Evolutionary conservation across 75 land plant species (phyloP), one percentile per base, ranked within the genome.

Genomic region (Larix kaempferi): DNA sequence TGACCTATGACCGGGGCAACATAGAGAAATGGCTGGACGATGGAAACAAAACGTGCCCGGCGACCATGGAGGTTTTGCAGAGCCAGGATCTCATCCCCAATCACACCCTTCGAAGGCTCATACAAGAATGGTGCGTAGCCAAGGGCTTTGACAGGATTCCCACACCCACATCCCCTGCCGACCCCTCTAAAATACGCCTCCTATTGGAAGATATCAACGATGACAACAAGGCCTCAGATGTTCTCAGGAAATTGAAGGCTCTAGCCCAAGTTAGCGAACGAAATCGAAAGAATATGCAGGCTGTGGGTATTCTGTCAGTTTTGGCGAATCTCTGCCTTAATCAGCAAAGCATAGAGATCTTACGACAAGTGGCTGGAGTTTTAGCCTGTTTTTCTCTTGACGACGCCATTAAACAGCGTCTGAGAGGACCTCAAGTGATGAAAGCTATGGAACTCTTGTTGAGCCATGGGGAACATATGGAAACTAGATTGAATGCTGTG

Each of bases 1-100:
- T 35, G 6, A 84, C 85, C 3, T 84, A 84, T 27, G 85, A 84
- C 10, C 7, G 85, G 19, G 19, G 59, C 41, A 80, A 33, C 71
- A 80, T 84, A 7, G 78, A 80, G 75, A 84, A 84, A 80, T 84
- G 85, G 85, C 56, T 84, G 27, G 59, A 59, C 19, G 78, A 27
- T 4, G 85, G 85, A 17, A 57, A 84, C 14, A 12, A 56, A 1
- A 80, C 64, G 0, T 84, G 85, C 69, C 85, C 85, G 0, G 67
- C 73, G 17, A 84, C 85, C 27, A 84, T 80, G 85, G 49, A 62
- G 57, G 74, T 39, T 5, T 78, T 83, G 4, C 59, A 83, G 6
- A 67, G 27, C 67, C 62, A 19, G 25, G 75, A 77, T 5, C 59
- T 83, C 72, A 71, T 83, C 10, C 85, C 85, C 61, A 83, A 83